Evolutionary conservation across 2,329 filamentous ascomycete species (phyloP).

Genomic region (Phoma herbarum): DNA sequence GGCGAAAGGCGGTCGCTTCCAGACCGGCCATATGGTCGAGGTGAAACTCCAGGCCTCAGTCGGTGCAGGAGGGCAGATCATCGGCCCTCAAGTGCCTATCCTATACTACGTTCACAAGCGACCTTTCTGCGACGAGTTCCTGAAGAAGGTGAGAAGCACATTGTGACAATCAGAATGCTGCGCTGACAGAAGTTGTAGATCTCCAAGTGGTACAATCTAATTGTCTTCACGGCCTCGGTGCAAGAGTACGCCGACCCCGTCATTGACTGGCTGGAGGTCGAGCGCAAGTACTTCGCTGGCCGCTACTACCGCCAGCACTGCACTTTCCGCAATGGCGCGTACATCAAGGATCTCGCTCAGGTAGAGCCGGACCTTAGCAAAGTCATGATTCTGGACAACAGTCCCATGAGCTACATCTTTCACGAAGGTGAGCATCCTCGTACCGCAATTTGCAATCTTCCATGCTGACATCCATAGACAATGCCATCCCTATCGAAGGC

Average conservation of each 20-base stretch:
- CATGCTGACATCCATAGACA: slow-evolving; percentile 68
- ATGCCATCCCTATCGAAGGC: slow-evolving; percentile 97
- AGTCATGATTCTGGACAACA: slow-evolving; percentile 99
- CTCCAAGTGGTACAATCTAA: slow-evolving; percentile 97
- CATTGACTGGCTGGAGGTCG: slow-evolving; percentile 97
- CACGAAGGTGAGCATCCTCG: slow-evolving; percentile 77
- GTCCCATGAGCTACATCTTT: slow-evolving; percentile 97
- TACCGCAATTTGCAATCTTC: too few relatives aligned
- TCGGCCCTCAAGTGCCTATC: slow-evolving; percentile 92
- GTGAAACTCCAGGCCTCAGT: slow-evolving; percentile 83
- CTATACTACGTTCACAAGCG: slow-evolving; percentile 99
- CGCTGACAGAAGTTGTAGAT: slow-evolving; percentile 62
- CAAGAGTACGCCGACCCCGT: slow-evolving; percentile 99
- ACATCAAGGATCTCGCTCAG: slow-evolving; percentile 96
- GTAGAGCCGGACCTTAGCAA: slow-evolving; percentile 97
- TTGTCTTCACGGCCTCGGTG: slow-evolving; percentile 95
- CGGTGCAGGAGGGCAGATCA: slow-evolving; percentile 70
- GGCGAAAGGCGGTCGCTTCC: slow-evolving; percentile 95
- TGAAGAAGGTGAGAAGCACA: slow-evolving; percentile 72
- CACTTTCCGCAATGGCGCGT: slow-evolving; percentile 92
- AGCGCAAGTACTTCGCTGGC: slow-evolving; percentile 94
- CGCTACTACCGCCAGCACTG: slow-evolving; percentile 97
- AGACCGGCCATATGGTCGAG: slow-evolving; percentile 98
- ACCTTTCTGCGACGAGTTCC: slow-evolving; percentile 94
- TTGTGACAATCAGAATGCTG: background rate